These are phyloP conservation scores for Chrysoporthe cubensis DNA, from an alignment of 2,329 filamentous ascomycete species.

Conservation along the genomic window DNA sequence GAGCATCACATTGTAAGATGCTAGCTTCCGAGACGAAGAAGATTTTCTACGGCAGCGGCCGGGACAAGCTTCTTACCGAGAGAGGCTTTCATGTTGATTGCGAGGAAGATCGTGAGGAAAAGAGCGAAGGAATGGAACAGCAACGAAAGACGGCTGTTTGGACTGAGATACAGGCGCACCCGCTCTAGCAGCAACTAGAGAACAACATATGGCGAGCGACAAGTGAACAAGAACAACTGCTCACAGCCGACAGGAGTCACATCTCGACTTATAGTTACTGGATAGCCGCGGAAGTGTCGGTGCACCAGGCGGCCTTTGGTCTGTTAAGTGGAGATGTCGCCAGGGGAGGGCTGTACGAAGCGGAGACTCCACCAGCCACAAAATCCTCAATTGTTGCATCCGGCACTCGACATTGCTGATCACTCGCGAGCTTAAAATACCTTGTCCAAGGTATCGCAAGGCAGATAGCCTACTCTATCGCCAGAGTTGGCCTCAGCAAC, in stretches of 20 bases:
- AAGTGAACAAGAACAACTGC: background rate
- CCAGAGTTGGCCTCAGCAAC: background rate
- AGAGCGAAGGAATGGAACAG: background rate
- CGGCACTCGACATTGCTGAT: no score
- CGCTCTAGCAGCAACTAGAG: background rate
- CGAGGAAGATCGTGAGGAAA: background rate
- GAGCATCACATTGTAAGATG: background rate
- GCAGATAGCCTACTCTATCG: background rate
- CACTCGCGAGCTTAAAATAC: no score
- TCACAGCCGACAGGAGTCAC: background rate
- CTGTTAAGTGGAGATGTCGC: no score
- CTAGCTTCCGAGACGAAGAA: background rate
- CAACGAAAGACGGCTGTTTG: no score
- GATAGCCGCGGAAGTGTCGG: background rate
- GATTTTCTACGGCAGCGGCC: background rate
- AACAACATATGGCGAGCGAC: background rate
- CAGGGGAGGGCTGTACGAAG: no score
- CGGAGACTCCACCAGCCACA: no score
- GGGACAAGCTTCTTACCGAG: background rate
- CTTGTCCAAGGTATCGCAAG: no score
- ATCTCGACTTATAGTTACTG: background rate
- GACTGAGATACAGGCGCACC: background rate
- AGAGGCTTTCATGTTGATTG: background rate
- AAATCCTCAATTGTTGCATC: no score
- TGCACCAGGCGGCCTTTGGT: no score